Conservation (phyloP, 225 moss, liverwort and hornwort genomes). For the Pleurozium schreberi region DNA sequence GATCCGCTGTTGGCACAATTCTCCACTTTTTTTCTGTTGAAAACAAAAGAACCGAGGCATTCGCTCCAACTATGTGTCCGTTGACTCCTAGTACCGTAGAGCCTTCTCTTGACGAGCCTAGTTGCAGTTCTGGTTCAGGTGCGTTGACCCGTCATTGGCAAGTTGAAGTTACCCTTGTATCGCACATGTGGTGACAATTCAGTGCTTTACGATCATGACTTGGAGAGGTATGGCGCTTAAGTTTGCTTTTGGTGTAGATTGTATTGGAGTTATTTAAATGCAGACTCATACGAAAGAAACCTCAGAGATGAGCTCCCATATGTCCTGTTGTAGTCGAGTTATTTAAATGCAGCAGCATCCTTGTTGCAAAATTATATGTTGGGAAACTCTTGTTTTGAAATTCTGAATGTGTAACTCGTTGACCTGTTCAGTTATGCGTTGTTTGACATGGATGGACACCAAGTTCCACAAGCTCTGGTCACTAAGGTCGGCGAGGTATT, state of each 20-base stretch:
- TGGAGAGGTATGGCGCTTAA: constrained; percentile 58
- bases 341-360: neutral
- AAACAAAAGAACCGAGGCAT: neutral
- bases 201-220: constrained; percentile 90
- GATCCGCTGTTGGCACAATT: constrained; percentile 1
- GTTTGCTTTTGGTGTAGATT: neutral
- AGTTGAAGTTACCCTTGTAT: constrained; percentile 72
- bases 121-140: constrained; percentile 25
- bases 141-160: constrained; percentile 51
- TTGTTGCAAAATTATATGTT: neutral
- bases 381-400: neutral
- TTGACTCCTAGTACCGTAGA: neutral
- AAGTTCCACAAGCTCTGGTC: constrained; percentile 89
- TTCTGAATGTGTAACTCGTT: neutral
- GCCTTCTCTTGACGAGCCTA: neutral
- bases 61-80: constrained; percentile 2
- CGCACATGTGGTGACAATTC: constrained; percentile 97
- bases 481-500: constrained; percentile 84
- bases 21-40: neutral
- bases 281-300: neutral
- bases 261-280: neutral
- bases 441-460: constrained; percentile 90
- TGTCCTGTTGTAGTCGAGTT: neutral
- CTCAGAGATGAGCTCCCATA: neutral
- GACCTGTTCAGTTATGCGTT: constrained; percentile 74